A percentile compares a stretch with the other conserved stretches of the same genome.
Conservation (phyloP, 768 basidiomycete species). For the Tulasnella sp. region DNA sequence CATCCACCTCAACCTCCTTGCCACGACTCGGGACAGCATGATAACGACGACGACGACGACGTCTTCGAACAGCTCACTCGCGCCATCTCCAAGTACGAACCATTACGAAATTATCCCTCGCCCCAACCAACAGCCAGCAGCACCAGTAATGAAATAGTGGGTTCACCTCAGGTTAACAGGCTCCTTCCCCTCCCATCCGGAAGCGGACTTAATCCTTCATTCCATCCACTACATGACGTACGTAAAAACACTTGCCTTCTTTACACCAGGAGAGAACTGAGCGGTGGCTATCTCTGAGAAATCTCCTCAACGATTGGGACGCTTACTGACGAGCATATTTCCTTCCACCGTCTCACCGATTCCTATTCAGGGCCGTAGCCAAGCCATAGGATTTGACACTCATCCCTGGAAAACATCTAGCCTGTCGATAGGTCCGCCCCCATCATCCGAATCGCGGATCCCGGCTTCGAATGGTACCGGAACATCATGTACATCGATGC, state of each 20-base stretch:
- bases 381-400: no score
- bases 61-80: slow-evolving; percentile 18
- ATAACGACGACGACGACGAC: slow-evolving; percentile 44
- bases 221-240: neutral
- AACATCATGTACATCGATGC: no score
- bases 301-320: no score
- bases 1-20: neutral
- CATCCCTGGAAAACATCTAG: no score
- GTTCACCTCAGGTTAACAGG: neutral
- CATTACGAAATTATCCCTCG: neutral
- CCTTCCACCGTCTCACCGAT: no score
- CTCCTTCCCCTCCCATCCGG: neutral
- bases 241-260: neutral
- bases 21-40: neutral
- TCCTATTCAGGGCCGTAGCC: no score
- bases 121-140: neutral
- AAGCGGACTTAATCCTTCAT: no score
- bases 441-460: no score
- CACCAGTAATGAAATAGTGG: neutral
- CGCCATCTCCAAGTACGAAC: neutral
- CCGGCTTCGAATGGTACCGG: no score
- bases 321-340: neutral
- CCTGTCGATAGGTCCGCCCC: no score
- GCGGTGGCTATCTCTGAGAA: no score
- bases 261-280: no score